Evolutionary conservation across 306 rosid genomes (phyloP).

Genomic region (Trifolium fragiferum): DNA sequence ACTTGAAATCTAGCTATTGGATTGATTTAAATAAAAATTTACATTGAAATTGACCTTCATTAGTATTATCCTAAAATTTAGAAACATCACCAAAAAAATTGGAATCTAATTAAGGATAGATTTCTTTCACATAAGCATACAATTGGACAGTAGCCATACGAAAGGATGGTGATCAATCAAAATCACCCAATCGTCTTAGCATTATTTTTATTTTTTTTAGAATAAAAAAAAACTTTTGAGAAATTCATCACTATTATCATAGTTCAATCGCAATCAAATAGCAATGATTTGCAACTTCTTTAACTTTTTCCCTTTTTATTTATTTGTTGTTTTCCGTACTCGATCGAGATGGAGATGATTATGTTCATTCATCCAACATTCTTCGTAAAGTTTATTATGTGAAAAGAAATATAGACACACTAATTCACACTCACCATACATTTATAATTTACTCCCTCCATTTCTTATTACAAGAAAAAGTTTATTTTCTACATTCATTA

Average conservation of each 20-base stretch:
- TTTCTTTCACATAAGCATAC: slow-evolving; percentile 38
- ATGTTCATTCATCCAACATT: slow-evolving; percentile 31
- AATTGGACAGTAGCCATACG: slow-evolving; percentile 43
- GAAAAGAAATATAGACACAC: slow-evolving; percentile 9
- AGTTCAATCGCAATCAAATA: slow-evolving; percentile 51
- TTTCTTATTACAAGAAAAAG: no score
- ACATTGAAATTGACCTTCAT: not conserved
- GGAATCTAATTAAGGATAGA: slow-evolving; percentile 22
- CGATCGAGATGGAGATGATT: not conserved
- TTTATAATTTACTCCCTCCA: no score
- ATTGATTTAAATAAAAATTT: no score
- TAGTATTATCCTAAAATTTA: slow-evolving; percentile 11
- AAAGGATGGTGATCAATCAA: slow-evolving; percentile 43
- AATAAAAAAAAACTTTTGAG: slow-evolving; percentile 20
- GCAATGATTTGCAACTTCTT: slow-evolving; percentile 23
- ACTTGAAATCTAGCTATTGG: no score
- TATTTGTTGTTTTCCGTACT: slow-evolving; percentile 19
- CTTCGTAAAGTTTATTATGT: not conserved
- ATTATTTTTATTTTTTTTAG: not conserved
- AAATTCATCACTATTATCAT: slow-evolving; percentile 36
- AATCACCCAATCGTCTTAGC: slow-evolving; percentile 38
- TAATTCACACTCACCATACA: not conserved
- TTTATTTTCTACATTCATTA: no score
- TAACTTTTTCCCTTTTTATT: slow-evolving; percentile 21
- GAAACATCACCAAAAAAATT: slow-evolving; percentile 1